phyloP scores from a whole-genome alignment of 306 rosid genomes.

The Rosa lucieae region DNA sequence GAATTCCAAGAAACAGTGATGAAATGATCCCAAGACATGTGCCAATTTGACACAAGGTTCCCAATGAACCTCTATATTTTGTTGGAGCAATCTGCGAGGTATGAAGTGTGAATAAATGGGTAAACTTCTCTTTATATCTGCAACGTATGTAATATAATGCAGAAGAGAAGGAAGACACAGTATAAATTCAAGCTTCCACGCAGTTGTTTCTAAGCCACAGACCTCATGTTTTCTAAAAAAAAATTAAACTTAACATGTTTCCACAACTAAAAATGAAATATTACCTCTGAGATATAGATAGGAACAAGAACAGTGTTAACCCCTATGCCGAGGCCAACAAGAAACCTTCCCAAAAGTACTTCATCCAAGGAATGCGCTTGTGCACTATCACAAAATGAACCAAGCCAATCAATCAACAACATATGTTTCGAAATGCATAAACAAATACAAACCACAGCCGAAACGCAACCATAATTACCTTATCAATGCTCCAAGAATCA shows the following conservation, averaged over 20 bases:
- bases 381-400: constrained; percentile 57
- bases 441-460: neutral
- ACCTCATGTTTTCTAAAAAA: neutral
- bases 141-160: neutral
- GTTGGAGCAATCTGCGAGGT: constrained; percentile 80
- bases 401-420: constrained; percentile 10
- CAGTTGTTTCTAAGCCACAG: neutral
- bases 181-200: neutral
- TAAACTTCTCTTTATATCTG: constrained; percentile 19
- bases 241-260: neutral
- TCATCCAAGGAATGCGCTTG: constrained; percentile 76
- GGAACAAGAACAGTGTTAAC: constrained; percentile 90
- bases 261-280: constrained; percentile 2
- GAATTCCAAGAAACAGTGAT: constrained; percentile 72
- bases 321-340: constrained; percentile 95
- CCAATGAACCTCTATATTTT: constrained; percentile 81
- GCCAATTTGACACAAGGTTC: constrained; percentile 79
- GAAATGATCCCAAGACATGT: constrained; percentile 88
- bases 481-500: constrained; percentile 74
- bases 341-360: constrained; percentile 84
- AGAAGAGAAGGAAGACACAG: constrained; percentile 6
- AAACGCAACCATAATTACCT: constrained; percentile 37
- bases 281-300: constrained; percentile 83
- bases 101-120: constrained; percentile 12
- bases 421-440: neutral